These are phyloP conservation scores for Anisodus tanguticus DNA, from an alignment of 257 asterid species.

Conservation along the genomic window DNA sequence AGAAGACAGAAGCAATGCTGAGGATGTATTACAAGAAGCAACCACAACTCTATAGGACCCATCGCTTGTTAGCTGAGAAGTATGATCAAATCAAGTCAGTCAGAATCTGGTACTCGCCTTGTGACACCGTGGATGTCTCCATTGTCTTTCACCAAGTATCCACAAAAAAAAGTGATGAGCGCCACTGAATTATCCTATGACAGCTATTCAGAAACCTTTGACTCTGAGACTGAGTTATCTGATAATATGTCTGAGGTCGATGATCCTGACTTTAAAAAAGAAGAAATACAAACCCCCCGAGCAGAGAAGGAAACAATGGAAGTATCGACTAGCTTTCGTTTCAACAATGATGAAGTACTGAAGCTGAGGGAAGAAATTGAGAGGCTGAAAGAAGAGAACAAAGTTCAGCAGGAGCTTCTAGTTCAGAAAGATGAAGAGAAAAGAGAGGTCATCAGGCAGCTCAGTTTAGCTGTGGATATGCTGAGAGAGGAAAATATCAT, in stretches of 20 bases:
- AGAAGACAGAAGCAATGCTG: slow-evolving; percentile 68
- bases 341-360: slow-evolving; percentile 37
- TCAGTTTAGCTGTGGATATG: slow-evolving; percentile 69
- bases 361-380: slow-evolving; percentile 61
- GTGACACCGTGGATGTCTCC: slow-evolving; percentile 56
- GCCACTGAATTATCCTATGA: slow-evolving; percentile 61
- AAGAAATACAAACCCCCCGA: slow-evolving; percentile 14
- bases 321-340: slow-evolving; percentile 31
- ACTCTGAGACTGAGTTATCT: slow-evolving; percentile 50
- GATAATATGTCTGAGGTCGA: slow-evolving; percentile 68
- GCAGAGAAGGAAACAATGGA: slow-evolving; percentile 34
- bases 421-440: slow-evolving; percentile 86
- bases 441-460: slow-evolving; percentile 84
- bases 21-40: slow-evolving; percentile 83
- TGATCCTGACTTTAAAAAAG: slow-evolving; percentile 58
- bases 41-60: slow-evolving; percentile 80
- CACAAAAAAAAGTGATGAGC: slow-evolving; percentile 52
- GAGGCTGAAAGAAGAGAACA: slow-evolving; percentile 63
- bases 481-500: slow-evolving; percentile 70
- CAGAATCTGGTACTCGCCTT: slow-evolving; percentile 63
- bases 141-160: slow-evolving; percentile 45
- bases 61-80: slow-evolving; percentile 82
- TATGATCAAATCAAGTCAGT: slow-evolving; percentile 64
- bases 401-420: slow-evolving; percentile 55
- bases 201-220: slow-evolving; percentile 78